Evolutionary conservation across 805 yeast genomes (phyloP).

Genomic region (Ogataea populi-albae): DNA sequence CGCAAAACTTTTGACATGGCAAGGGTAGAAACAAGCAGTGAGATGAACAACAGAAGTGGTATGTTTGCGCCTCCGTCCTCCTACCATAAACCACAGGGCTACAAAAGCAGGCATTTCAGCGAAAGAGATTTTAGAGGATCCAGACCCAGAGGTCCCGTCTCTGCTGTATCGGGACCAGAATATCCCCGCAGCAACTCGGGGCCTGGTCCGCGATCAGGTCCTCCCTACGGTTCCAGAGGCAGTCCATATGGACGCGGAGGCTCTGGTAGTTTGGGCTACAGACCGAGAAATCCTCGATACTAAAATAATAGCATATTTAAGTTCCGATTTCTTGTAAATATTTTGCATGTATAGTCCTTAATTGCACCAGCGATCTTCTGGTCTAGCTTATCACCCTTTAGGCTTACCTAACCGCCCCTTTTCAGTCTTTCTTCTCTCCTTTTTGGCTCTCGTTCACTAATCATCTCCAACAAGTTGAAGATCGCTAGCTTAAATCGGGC

Average conservation of each 20-base stretch:
- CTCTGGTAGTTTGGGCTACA: constrained; percentile 1
- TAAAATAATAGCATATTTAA: not conserved
- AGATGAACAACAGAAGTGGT: too few relatives aligned
- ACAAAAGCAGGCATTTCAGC: too few relatives aligned
- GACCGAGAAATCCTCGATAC: constrained; percentile 8
- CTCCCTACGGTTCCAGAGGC: constrained; percentile 4
- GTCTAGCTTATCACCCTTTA: too few relatives aligned
- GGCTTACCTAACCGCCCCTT: too few relatives aligned
- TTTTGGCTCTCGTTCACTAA: too few relatives aligned
- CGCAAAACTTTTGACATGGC: constrained; percentile 3
- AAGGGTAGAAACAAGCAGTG: constrained; percentile 1
- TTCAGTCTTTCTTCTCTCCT: too few relatives aligned
- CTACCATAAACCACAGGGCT: constrained; percentile 6
- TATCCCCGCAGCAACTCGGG: not conserved
- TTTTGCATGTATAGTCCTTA: not conserved
- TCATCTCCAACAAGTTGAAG: too few relatives aligned
- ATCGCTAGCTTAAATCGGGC: too few relatives aligned
- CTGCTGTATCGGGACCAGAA: not conserved
- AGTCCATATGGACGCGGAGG: constrained; percentile 8
- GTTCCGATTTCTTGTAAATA: not conserved
- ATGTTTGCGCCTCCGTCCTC: constrained; percentile 21
- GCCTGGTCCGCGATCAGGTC: not conserved
- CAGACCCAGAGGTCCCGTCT: too few relatives aligned
- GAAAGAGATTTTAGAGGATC: too few relatives aligned
- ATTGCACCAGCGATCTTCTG: too few relatives aligned